Evolutionary conservation across 352 stramenopile species (phyloP).

Genomic region (Pythium aquatile): DNA sequence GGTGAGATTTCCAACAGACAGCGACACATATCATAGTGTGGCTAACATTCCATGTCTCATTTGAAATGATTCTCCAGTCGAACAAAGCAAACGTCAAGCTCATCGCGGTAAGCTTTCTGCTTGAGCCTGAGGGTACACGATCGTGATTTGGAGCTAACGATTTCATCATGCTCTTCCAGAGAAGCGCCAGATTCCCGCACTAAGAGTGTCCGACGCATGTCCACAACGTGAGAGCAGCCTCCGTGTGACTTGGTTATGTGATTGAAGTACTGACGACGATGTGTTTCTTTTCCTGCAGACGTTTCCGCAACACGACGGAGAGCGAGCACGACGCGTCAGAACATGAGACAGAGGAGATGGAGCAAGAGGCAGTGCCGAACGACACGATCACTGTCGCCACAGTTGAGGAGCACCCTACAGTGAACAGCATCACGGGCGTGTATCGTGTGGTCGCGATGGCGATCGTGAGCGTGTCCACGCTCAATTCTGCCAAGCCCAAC

Average conservation of each 20-base stretch:
- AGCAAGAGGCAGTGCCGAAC: conserved; percentile 54
- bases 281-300: conserved; percentile 26
- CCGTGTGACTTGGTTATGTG: background rate
- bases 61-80: conserved; percentile 21
- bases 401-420: conserved; percentile 65
- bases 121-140: background rate
- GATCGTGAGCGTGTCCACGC: conserved; percentile 75
- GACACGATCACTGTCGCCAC: conserved; percentile 69
- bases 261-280: background rate
- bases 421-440: conserved; percentile 81
- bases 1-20: conserved; percentile 18
- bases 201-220: conserved; percentile 47
- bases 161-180: conserved; percentile 18
- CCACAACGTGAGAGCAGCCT: conserved; percentile 54
- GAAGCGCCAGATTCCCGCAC: conserved; percentile 59
- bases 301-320: conserved; percentile 39
- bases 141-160: background rate
- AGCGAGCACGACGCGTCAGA: conserved; percentile 38
- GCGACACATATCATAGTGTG: background rate
- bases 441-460: conserved; percentile 78
- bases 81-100: conserved; percentile 58
- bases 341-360: conserved; percentile 41
- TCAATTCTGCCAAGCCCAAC: conserved; percentile 72
- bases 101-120: conserved; percentile 41
- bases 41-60: background rate